Percentiles rank a stretch among this genome's conserved stretches.
Conservation (phyloP, 805 yeast species). For the Ogataea pilisensis region DNA sequence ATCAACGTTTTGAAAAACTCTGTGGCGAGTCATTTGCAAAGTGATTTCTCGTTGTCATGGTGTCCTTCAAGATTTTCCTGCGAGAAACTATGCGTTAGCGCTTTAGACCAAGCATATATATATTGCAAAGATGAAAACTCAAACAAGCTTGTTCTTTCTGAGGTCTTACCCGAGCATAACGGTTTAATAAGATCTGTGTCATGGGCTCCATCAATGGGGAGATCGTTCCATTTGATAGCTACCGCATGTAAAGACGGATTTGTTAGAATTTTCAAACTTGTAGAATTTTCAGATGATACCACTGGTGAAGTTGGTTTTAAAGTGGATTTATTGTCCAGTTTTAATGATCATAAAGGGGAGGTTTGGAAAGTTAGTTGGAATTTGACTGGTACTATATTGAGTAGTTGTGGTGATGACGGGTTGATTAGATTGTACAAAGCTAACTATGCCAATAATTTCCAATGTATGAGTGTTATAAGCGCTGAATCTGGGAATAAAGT, state of each 20-base stretch:
- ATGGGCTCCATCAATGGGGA: constrained; percentile 97
- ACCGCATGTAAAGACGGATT: constrained; percentile 95
- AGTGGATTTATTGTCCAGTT: constrained; percentile 25
- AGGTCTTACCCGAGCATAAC: constrained; percentile 74
- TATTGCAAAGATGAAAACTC: constrained; percentile 49
- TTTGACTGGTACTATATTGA: constrained; percentile 83
- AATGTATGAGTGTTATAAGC: constrained; percentile 82
- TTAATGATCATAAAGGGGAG: constrained; percentile 38
- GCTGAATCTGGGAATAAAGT: constrained; percentile 37
- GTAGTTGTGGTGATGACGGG: constrained; percentile 96
- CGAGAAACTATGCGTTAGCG: constrained; percentile 80
- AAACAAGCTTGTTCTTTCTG: constrained; percentile 48
- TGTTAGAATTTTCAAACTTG: constrained; percentile 77
- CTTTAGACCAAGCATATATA: constrained; percentile 83
- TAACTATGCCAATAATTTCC: constrained; percentile 78
- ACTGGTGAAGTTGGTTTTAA: constrained; percentile 16
- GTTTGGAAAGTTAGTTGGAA: constrained; percentile 98
- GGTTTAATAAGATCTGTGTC: constrained; percentile 84
- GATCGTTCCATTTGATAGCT: constrained; percentile 82
- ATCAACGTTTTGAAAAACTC: constrained; percentile 60
- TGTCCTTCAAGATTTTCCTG: constrained; percentile 79
- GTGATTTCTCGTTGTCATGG: constrained; percentile 85
- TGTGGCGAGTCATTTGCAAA: constrained; percentile 77
- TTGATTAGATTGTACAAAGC: constrained; percentile 89
- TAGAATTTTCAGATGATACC: constrained; percentile 34